Conservation (phyloP, 2,329 filamentous ascomycete species). For the Grosmannia clavigera region DNA sequence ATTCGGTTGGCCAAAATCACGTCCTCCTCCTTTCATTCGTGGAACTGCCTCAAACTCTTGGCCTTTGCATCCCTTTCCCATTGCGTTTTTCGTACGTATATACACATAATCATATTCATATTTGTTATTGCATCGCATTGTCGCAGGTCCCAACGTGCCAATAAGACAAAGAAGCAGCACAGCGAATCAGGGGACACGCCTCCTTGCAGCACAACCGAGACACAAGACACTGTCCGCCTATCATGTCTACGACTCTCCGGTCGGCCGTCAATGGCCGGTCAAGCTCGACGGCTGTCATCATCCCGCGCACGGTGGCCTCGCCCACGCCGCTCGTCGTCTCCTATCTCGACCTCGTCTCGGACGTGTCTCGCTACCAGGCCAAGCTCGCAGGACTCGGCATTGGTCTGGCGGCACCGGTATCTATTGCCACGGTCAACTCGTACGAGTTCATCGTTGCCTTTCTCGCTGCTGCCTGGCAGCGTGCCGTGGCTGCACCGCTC, state of each 20-base stretch:
- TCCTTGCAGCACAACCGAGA: neutral
- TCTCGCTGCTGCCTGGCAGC: conserved; percentile 74
- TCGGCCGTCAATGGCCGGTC: conserved; percentile 34
- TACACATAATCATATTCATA: no score
- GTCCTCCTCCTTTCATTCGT: no score
- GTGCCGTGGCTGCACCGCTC: conserved; percentile 72
- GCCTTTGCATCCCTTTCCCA: no score
- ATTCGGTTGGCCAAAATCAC: no score
- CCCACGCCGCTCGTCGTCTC: conserved; percentile 42
- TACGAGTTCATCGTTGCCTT: conserved; percentile 85
- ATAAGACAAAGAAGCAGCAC: neutral
- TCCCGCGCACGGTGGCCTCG: conserved; percentile 42
- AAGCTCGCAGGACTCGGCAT: conserved; percentile 69
- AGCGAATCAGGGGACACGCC: neutral
- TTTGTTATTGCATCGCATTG: neutral
- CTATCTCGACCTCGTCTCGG: conserved; percentile 52
- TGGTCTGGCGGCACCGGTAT: conserved; percentile 56
- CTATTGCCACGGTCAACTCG: conserved; percentile 72
- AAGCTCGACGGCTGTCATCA: conserved; percentile 51
- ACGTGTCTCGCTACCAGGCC: conserved; percentile 60
- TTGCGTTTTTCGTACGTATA: no score
- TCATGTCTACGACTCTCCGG: conserved; percentile 34
- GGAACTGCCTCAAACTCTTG: no score
- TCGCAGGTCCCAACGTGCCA: neutral
- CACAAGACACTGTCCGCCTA: neutral